Percentiles rank a stretch among this genome's conserved stretches.
These are phyloP conservation scores for Penicillium herquei DNA, from an alignment of 495 filamentous ascomycete genomes.

Conservation along the genomic window DNA sequence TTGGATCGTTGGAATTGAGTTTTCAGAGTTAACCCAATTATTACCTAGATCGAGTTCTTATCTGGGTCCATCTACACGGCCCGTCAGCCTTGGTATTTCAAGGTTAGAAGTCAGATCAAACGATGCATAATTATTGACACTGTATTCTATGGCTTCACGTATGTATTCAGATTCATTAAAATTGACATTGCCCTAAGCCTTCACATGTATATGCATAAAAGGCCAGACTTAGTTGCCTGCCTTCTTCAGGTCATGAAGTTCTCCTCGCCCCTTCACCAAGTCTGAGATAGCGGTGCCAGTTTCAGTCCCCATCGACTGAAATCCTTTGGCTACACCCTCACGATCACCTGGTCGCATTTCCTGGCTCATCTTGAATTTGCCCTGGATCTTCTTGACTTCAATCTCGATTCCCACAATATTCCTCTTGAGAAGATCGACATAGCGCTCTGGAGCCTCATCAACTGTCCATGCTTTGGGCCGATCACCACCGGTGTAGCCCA, in stretches of 20 bases:
- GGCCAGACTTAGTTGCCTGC: too few species aligned
- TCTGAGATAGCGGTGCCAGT: constrained; percentile 31
- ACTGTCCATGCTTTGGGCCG: constrained; percentile 37
- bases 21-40: too few species aligned
- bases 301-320: constrained; percentile 21
- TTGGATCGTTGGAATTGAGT: too few species aligned
- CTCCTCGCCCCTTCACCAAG: constrained; percentile 42
- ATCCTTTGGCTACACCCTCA: constrained; percentile 46
- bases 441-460: constrained; percentile 44
- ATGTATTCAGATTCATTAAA: too few species aligned
- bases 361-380: constrained; percentile 58
- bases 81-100: too few species aligned
- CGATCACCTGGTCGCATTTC: constrained; percentile 45
- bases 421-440: constrained; percentile 45
- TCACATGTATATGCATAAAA: neutral
- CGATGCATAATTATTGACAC: too few species aligned
- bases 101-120: too few species aligned
- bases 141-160: too few species aligned
- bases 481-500: constrained; percentile 32
- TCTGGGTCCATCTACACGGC: too few species aligned
- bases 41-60: too few species aligned
- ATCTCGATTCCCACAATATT: constrained; percentile 51
- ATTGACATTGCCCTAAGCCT: too few species aligned
- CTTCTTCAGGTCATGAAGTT: constrained; percentile 8
- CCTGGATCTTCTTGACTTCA: constrained; percentile 41